phyloP scores from a whole-genome alignment of 805 yeast species.

The Candida silvicultrix region DNA sequence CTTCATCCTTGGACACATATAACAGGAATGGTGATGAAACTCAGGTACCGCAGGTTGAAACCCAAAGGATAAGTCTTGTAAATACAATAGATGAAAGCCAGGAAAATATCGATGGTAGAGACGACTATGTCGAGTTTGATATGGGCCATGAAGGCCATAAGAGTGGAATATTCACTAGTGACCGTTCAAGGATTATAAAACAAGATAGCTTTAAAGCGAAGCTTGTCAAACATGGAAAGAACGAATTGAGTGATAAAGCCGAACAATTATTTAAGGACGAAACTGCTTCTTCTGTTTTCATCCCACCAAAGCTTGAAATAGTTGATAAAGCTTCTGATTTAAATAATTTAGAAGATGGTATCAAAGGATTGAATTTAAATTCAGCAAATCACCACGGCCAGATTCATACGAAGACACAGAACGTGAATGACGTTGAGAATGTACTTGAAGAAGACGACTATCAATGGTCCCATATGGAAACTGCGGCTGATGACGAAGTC shows the following conservation, averaged over 20 bases:
- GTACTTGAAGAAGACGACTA: conserved; percentile 38
- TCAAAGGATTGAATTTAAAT: too few relatives aligned
- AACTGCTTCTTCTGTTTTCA: not conserved
- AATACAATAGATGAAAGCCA: not conserved
- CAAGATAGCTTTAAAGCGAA: not conserved
- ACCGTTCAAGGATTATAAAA: not conserved
- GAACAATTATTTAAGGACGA: not conserved
- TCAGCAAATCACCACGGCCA: not conserved
- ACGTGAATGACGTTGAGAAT: conserved; percentile 20
- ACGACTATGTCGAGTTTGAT: conserved; percentile 30
- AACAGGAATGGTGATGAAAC: too few relatives aligned
- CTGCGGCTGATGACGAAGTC: conserved; percentile 68
- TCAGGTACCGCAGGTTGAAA: not conserved
- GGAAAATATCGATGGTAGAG: conserved; percentile 1
- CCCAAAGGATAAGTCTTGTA: not conserved
- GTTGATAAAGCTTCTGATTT: not conserved
- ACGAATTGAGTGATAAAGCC: not conserved
- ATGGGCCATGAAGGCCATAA: conserved; percentile 19
- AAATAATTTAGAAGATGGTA: not conserved
- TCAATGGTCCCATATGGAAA: conserved; percentile 84
- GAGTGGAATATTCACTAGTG: conserved; percentile 14
- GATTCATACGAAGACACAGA: too few relatives aligned
- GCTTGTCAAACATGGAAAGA: not conserved
- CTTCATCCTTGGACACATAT: too few relatives aligned
- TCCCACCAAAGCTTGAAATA: not conserved